These are phyloP conservation scores for Wickerhamomyces mucosus DNA, from an alignment of 805 yeast species.

Conservation along the genomic window DNA sequence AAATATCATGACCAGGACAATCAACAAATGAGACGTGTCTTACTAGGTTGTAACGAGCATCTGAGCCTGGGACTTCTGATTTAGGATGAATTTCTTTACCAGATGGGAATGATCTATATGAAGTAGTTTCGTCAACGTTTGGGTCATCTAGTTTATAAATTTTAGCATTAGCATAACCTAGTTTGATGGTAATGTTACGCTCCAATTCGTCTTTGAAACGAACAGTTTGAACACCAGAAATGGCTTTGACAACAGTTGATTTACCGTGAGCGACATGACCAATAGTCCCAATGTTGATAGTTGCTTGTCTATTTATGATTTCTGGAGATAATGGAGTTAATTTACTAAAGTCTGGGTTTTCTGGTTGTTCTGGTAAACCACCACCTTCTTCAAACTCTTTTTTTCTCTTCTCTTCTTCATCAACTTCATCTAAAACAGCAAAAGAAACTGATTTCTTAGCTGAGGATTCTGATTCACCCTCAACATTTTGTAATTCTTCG, in stretches of 20 bases:
- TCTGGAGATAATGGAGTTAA: constrained; percentile 89
- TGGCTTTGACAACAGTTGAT: constrained; percentile 88
- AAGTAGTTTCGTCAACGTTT: constrained; percentile 85
- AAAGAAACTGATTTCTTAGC: constrained; percentile 72
- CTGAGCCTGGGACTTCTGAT: constrained; percentile 80
- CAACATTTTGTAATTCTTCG: constrained; percentile 24
- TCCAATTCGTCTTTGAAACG: constrained; percentile 98
- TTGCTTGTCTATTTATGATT: constrained; percentile 97
- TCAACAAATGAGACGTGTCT: constrained; percentile 98
- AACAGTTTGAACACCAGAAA: constrained; percentile 98
- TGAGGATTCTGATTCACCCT: constrained; percentile 27
- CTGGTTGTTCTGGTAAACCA: constrained; percentile 95
- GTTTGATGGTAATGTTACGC: constrained; percentile 96
- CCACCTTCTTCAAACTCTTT: constrained; percentile 96
- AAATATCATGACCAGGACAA: constrained; percentile 99
- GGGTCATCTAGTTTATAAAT: constrained; percentile 87
- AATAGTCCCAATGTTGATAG: constrained; percentile 95
- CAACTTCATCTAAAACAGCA: constrained; percentile 60
- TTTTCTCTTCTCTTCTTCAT: constrained; percentile 67
- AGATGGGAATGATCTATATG: constrained; percentile 89
- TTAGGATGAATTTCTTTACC: constrained; percentile 93
- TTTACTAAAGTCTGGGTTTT: constrained; percentile 69
- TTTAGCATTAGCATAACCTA: constrained; percentile 98
- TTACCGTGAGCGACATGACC: constrained; percentile 97
- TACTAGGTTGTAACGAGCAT: constrained; percentile 79